Evolutionary conservation across 2,329 filamentous ascomycete genomes (phyloP).

Genomic region (Arthroderma sp.): DNA sequence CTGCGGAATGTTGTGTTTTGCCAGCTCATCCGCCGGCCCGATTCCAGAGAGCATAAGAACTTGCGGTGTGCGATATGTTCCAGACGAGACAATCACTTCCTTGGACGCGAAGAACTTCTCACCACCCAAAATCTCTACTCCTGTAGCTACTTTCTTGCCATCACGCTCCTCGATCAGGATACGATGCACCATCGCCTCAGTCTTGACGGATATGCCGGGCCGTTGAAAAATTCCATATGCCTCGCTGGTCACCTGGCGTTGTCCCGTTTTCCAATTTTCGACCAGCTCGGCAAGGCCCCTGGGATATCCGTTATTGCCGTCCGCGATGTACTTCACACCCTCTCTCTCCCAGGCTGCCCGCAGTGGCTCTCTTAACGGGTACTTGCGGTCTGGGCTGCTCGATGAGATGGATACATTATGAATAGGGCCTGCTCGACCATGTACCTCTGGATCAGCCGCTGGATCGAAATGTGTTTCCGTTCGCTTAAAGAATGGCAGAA

Average conservation of each 20-base stretch:
- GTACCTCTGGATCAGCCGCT: not conserved
- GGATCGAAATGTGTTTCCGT: not conserved
- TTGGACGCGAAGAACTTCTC: conserved; percentile 35
- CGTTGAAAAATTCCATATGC: conserved; percentile 13
- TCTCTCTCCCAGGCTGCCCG: not conserved
- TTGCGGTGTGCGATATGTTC: conserved; percentile 42
- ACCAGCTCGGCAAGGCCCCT: not conserved
- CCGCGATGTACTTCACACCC: not conserved
- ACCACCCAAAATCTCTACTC: conserved; percentile 16
- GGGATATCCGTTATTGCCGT: not conserved
- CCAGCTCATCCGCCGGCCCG: conserved; percentile 24
- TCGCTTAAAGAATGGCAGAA: not conserved
- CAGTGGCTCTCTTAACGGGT: not conserved
- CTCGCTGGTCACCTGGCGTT: not conserved
- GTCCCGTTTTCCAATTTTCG: not conserved
- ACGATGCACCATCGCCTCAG: conserved; percentile 40
- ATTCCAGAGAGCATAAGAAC: conserved; percentile 40
- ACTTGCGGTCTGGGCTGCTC: not conserved
- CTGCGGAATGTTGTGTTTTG: conserved; percentile 14
- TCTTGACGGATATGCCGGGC: conserved; percentile 37
- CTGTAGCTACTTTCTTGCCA: conserved; percentile 27
- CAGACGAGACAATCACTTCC: conserved; percentile 39
- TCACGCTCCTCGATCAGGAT: conserved; percentile 31
- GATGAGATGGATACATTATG: not conserved
- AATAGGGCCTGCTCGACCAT: not conserved